Conservation (phyloP, 169 alveolate genomes). For the Plasmodium inui region DNA sequence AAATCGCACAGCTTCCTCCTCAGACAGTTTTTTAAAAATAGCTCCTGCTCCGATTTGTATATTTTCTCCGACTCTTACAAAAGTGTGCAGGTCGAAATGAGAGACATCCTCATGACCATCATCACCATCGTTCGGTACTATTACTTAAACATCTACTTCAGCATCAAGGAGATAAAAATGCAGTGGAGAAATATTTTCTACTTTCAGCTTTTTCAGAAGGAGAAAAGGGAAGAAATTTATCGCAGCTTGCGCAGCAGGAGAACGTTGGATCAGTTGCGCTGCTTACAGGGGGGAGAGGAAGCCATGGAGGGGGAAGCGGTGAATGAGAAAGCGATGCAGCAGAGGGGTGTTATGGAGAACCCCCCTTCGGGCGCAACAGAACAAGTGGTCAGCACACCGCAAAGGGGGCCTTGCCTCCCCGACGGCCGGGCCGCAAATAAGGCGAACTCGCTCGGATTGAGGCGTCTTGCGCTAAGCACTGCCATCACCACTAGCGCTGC, state of each 20-base stretch:
- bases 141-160: slow-evolving; percentile 58
- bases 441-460: background rate
- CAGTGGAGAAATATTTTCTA: slow-evolving; percentile 57
- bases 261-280: background rate
- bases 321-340: background rate
- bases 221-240: background rate
- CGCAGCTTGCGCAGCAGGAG: background rate
- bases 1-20: slow-evolving; percentile 14
- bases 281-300: background rate
- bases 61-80: slow-evolving; percentile 71
- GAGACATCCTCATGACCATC: slow-evolving; percentile 71
- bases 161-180: slow-evolving; percentile 39
- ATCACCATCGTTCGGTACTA: slow-evolving; percentile 56
- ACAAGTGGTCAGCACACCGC: background rate
- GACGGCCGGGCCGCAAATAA: background rate
- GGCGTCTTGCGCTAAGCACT: background rate
- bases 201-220: slow-evolving; percentile 47
- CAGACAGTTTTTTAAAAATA: slow-evolving; percentile 51
- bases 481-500: background rate
- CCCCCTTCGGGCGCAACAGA: background rate
- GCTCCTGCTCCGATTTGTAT: slow-evolving; percentile 11
- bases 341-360: background rate
- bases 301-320: background rate
- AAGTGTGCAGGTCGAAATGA: slow-evolving; percentile 53
- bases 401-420: background rate